Conservation (phyloP, 768 basidiomycete species). For the Russula olivacea region DNA sequence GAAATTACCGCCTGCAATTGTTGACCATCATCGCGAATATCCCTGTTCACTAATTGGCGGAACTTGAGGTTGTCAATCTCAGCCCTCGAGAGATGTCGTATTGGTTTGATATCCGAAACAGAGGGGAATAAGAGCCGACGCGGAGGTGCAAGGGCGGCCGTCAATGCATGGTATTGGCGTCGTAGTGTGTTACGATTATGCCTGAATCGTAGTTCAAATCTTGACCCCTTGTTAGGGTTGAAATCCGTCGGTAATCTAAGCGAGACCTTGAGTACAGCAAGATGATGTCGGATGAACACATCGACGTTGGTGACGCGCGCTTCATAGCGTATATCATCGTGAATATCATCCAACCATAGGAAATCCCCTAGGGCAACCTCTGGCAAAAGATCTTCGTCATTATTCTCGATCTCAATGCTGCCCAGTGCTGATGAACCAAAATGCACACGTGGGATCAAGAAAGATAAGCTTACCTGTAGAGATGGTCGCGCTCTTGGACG, state of each 20-base stretch:
- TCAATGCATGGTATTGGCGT: slow-evolving; percentile 57
- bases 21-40: slow-evolving; percentile 42
- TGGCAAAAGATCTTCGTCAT: slow-evolving; percentile 17
- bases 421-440: background rate
- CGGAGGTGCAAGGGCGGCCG: slow-evolving; percentile 37
- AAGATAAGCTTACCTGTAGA: background rate
- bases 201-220: slow-evolving; percentile 46
- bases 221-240: slow-evolving; percentile 33
- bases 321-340: slow-evolving; percentile 8
- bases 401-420: slow-evolving; percentile 14
- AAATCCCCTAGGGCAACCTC: slow-evolving; percentile 14
- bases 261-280: slow-evolving; percentile 41
- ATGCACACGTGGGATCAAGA: background rate
- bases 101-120: slow-evolving; percentile 28
- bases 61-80: slow-evolving; percentile 7
- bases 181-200: slow-evolving; percentile 50
- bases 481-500: background rate
- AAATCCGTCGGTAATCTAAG: slow-evolving; percentile 43
- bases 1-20: slow-evolving; percentile 45
- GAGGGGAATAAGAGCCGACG: slow-evolving; percentile 49
- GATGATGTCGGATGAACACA: background rate
- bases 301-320: slow-evolving; percentile 1
- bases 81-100: slow-evolving; percentile 18
- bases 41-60: slow-evolving; percentile 35
- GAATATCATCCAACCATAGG: slow-evolving; percentile 15